Conservation (phyloP, 2,329 filamentous ascomycete species). For the Aspergillus ustus region DNA sequence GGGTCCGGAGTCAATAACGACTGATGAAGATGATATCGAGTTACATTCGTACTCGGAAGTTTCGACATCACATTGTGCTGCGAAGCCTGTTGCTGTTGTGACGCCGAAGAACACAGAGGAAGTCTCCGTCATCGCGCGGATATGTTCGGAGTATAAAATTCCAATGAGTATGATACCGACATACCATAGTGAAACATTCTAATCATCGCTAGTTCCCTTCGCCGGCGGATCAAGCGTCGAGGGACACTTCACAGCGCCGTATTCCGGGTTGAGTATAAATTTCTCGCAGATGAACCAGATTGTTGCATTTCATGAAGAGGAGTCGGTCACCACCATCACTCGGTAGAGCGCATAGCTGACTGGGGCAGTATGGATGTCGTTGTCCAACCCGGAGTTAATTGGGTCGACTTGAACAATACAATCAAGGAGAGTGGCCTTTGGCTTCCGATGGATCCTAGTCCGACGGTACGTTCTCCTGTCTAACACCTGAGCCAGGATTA, state of each 20-base stretch:
- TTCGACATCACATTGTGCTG: constrained; percentile 68
- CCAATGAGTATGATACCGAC: constrained; percentile 61
- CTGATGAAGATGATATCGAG: constrained; percentile 66
- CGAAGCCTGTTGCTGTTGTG: constrained; percentile 65
- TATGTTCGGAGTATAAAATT: constrained; percentile 78
- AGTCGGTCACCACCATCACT: constrained; percentile 41
- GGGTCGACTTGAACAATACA: constrained; percentile 83
- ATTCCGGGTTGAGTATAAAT: constrained; percentile 85
- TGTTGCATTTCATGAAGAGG: constrained; percentile 76
- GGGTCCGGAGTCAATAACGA: constrained; percentile 64
- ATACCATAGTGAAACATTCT: no score
- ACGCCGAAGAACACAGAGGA: constrained; percentile 68
- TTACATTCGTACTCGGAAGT: constrained; percentile 72
- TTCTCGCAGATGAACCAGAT: constrained; percentile 87
- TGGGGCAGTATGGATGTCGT: constrained; percentile 74
- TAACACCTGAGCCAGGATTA: background rate
- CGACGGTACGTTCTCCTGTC: background rate
- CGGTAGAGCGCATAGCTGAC: background rate
- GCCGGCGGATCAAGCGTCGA: constrained; percentile 86
- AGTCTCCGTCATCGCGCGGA: constrained; percentile 67
- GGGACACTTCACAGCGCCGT: constrained; percentile 85
- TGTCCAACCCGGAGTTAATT: constrained; percentile 86
- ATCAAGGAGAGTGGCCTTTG: constrained; percentile 66
- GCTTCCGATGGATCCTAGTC: background rate
- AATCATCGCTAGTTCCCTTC: constrained; percentile 67